Percentiles rank a stretch among this genome's conserved stretches.
phyloP scores from a whole-genome alignment of 148 eudicot genomes.

The Arbutus unedo region DNA sequence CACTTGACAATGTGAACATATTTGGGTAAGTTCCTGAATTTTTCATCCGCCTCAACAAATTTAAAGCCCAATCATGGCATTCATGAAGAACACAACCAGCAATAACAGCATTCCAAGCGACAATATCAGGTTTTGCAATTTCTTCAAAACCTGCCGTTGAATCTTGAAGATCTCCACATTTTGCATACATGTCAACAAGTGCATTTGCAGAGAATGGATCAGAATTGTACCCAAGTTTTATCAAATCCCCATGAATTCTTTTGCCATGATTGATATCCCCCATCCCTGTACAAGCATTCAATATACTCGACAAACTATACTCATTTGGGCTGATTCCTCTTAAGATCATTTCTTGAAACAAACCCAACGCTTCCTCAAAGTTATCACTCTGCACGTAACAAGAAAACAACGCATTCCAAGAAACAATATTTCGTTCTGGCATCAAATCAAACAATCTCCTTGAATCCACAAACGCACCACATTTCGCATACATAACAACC shows the following conservation, averaged over 20 bases:
- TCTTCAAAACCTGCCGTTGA: conserved; percentile 37
- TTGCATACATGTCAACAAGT: conserved; percentile 59
- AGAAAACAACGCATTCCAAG: conserved; percentile 28
- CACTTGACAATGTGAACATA: conserved; percentile 35
- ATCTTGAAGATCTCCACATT: conserved; percentile 35
- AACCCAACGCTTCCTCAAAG: conserved; percentile 11
- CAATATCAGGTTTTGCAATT: conserved; percentile 42
- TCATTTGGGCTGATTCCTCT: conserved; percentile 40
- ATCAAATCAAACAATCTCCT: conserved; percentile 41
- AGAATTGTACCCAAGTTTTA: conserved; percentile 46
- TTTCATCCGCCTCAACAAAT: conserved; percentile 51
- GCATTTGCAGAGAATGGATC: conserved; percentile 57
- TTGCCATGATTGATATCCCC: conserved; percentile 24
- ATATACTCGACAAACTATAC: conserved; percentile 50
- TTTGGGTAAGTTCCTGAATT: conserved; percentile 50
- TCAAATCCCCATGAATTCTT: conserved; percentile 12
- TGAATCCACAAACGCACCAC: conserved; percentile 62
- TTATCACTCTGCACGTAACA: conserved; percentile 11
- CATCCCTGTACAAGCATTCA: conserved; percentile 45
- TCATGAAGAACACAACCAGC: conserved; percentile 71
- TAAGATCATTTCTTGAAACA: conserved; percentile 41
- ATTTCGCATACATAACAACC: conserved; percentile 74
- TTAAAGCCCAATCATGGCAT: conserved; percentile 52
- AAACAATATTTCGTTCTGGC: conserved; percentile 52
- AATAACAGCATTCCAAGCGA: conserved; percentile 55